Base-by-base conservation (phyloP, 164 flowering plant species). In the Stephania japonica region DNA sequence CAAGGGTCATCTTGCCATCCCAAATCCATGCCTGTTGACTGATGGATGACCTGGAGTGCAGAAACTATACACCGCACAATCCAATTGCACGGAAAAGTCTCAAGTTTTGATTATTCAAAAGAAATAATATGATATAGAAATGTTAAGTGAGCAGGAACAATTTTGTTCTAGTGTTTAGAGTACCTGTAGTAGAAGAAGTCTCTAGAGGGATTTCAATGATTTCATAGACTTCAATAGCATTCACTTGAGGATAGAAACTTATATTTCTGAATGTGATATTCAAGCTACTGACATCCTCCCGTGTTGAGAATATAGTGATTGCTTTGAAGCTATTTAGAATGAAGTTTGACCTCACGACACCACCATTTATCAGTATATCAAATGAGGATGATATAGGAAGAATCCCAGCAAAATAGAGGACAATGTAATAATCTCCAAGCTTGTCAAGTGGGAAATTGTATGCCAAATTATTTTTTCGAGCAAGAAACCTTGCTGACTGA, bases 1-100 rank as follows among this genome's bases (percentile, higher is more conserved):
- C 98, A 92, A 5, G 98, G 98, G 81, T 92, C 98, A 72, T 91
- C 96, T 80, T 89, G 73, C 98, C 98, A 92, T 61, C 86, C 93
- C 50, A 92, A 80, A 82, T 92, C 90, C 41, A 86, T 71, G 38
- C 91, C 93, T 27, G 87, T 82, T 4, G 84, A 88, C 69, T 89
- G 87, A 72, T 89, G 87, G 73, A 92, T 92, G 76, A 91, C 91
- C 78, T 87, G 85, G 76, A 92, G 93, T 24, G 98, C 96, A 21
- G 96, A 92, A 72, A 89, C 98, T 92, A 88, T 75, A 85, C 32
- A 44, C 47, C 65, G 61, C 50, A 66, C 25, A 41, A 67, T 74
- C 25, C 73, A n/a, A 32, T 21, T 7, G 38, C 13, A 12, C 56
- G 65, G 23, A 56, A 59, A 67, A 42, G 63, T 14, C 24, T 77